Evolutionary conservation across 306 rosid species (phyloP), one percentile per base, ranked within the genome.

Genomic region (Glycine tomentella): DNA sequence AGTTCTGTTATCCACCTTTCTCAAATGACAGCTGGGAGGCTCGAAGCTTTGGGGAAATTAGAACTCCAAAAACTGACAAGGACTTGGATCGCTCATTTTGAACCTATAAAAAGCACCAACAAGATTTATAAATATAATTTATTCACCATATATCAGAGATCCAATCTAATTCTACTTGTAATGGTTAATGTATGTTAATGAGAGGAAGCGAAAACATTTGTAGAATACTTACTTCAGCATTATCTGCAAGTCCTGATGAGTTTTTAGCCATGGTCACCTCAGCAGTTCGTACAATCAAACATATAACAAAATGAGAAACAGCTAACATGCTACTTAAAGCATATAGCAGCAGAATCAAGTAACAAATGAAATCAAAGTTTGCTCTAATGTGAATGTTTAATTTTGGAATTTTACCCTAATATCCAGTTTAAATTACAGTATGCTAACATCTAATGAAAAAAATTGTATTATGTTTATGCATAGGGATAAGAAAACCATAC

Each of bases 1-100:
- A 73, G 62, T 68, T 80, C 12, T 87, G 69, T 53, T 44, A 40
- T 38, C 75, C 62, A 91, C 97, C 97, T 80, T 77, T 90, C 85
- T 95, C 99, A 78, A 95, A 95, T 77, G 99, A 91, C 76, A 90
- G 87, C 80, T 93, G 99, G 66, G 92, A 74, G 53, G 89, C 86
- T 49, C 97, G 95, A 79, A 93, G 98, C 86, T 91, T 95, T 69
- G 99, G 99, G 13, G 99, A 89, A 86, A 91, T 94, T 69, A 95
- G 78, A 82, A 92, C 77, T 44, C 96, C 98, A 81, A 93, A 95
- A 66, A 83, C 88, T 15, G 51, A 40, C 25, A 66, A 66, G 51
- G 72, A 66, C 52, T 66, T 66, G 51, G 72, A 66, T 36, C 72
- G 31, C 49, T 90, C 96, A 86, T 80, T 95, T 63, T 78, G 91